Evolutionary conservation across 2,329 filamentous ascomycete genomes (phyloP), one percentile per base, ranked within the genome.

Genomic region (Diaporthe citrichinensis): DNA sequence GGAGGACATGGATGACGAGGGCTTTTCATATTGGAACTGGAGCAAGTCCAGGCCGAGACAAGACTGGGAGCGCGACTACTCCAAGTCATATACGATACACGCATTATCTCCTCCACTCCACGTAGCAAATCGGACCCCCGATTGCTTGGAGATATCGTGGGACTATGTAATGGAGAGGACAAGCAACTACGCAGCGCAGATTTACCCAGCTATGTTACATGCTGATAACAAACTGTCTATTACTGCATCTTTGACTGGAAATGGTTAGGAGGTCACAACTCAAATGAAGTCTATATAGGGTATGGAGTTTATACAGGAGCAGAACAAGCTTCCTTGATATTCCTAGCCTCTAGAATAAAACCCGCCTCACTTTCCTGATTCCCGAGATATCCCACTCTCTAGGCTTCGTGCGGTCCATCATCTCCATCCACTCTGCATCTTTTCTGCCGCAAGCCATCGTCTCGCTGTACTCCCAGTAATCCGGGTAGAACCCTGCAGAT

Each of bases 151-250:
- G n/a, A 71, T 57, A 31, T 41, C 68, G 7, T 71, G 68, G 68
- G 68, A 58, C n/a, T 71, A 71, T 58, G n/a, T 71, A 4, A 71
- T 71, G 68, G 34, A 46, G 51, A 58, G 68, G 51, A 71, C 20
- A 34, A 58, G 68, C 53, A 71, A 71, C 23, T 71, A 58, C 15
- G 68, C 31, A 58, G 68, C 53, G 5, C 68, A 71, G 20, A 46
- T 58, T n/a, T 55, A 55, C 20, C 68, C 68, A 58, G 34, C 49
- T 34, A 59, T 71, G 68, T 9, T 57, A 28, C 15, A 58, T n/a
- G 68, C 53, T 28, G 49, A 71, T 5, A 44, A 17, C 6, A 31
- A 14, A 15, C 3, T 71, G 34, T 34, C 20, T 6, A 71, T 46
- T 10, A 36, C 61, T 49, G 6, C 7, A 23, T 1, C 1, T 9